A percentile compares a stretch with the other conserved stretches of the same genome.
phyloP scores from a whole-genome alignment of 495 filamentous ascomycete species.

The Pseudotulostoma volvatum region DNA sequence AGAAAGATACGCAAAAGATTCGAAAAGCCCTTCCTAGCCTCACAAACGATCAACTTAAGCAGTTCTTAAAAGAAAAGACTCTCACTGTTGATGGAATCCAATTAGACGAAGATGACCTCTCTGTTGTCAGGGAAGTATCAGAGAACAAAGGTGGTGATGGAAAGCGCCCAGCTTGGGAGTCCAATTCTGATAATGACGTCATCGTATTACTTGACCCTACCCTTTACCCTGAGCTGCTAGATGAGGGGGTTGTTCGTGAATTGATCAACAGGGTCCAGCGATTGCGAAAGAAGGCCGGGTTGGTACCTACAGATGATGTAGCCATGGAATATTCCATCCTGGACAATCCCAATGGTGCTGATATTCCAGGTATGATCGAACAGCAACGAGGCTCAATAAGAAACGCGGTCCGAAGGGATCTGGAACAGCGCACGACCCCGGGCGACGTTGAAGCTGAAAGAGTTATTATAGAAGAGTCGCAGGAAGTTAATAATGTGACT shows the following conservation, averaged over 20 bases:
- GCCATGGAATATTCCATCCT: slow-evolving; percentile 70
- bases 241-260: slow-evolving; percentile 64
- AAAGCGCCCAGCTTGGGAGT: no score
- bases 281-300: slow-evolving; percentile 65
- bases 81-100: slow-evolving; percentile 73
- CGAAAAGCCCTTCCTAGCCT: slow-evolving; percentile 76
- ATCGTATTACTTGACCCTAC: slow-evolving; percentile 65
- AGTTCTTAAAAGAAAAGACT: slow-evolving; percentile 49
- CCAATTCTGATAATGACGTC: slow-evolving; percentile 71
- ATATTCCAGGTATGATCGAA: slow-evolving; percentile 57
- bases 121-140: slow-evolving; percentile 64
- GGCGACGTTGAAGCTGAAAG: slow-evolving; percentile 37
- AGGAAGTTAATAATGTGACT: slow-evolving; percentile 74
- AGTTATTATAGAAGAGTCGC: slow-evolving; percentile 70
- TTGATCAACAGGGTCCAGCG: slow-evolving; percentile 72
- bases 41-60: slow-evolving; percentile 59
- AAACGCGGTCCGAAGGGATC: slow-evolving; percentile 62
- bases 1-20: slow-evolving; percentile 79
- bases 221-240: slow-evolving; percentile 54
- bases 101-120: slow-evolving; percentile 63
- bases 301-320: slow-evolving; percentile 69
- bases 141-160: slow-evolving; percentile 45
- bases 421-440: slow-evolving; percentile 56
- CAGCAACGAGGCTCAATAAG: slow-evolving; percentile 50
- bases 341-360: slow-evolving; percentile 59